Evolutionary conservation across 2,329 filamentous ascomycete genomes (phyloP).

Genomic region (Aspergillus sp.): DNA sequence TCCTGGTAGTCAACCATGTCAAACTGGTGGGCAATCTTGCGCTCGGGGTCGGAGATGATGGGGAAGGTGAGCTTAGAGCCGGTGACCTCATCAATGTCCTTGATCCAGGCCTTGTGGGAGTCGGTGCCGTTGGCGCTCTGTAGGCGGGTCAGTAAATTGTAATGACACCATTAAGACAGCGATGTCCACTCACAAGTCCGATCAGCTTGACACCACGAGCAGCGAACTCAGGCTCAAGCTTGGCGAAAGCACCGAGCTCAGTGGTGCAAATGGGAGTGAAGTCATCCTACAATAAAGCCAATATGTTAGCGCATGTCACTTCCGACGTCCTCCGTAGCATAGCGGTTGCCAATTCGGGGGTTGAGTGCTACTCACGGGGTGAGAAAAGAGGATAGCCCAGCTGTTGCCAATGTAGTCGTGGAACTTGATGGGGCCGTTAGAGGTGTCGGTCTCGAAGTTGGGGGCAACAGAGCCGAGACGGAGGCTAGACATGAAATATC

Average conservation of each 20-base stretch:
- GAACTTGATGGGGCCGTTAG: conserved; percentile 66
- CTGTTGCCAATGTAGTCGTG: conserved; percentile 70
- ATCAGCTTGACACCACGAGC: conserved; percentile 89
- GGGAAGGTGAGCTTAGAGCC: conserved; percentile 72
- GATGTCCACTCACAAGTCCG: conserved; percentile 58
- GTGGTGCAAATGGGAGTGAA: conserved; percentile 97
- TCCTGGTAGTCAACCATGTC: conserved; percentile 88
- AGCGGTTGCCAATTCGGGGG: neutral
- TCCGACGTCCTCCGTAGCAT: neutral
- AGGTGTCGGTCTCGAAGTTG: conserved; percentile 69
- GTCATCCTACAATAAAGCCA: conserved; percentile 51
- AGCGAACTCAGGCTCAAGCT: conserved; percentile 85
- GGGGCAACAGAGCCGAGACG: conserved; percentile 67
- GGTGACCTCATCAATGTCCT: conserved; percentile 80
- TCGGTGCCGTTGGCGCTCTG: conserved; percentile 76
- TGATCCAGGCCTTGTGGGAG: conserved; percentile 85
- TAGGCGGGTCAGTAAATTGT: conserved; percentile 1
- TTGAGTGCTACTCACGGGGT: conserved; percentile 51
- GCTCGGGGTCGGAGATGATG: conserved; percentile 79
- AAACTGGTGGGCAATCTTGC: conserved; percentile 73
- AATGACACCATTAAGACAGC: neutral
- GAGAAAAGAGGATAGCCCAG: conserved; percentile 71
- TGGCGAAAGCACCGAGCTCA: conserved; percentile 90
- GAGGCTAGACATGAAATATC: conserved; percentile 42
- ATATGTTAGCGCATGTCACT: neutral